Percentiles rank a stretch among this genome's conserved stretches.
phyloP scores from a whole-genome alignment of 352 stramenopile species.

The Globisporangium takayamanum region DNA sequence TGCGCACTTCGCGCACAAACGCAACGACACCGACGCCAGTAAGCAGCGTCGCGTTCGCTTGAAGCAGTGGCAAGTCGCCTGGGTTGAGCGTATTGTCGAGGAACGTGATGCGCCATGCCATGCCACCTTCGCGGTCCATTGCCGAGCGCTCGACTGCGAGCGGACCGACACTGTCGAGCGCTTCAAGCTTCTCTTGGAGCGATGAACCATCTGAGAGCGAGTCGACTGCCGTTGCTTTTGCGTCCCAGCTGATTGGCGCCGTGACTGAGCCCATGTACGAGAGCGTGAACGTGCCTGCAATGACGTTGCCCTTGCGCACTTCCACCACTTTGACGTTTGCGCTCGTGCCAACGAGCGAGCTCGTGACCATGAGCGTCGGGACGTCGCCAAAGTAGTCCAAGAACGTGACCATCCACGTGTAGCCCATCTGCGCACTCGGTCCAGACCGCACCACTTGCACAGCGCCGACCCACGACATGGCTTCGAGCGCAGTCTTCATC shows the following conservation, averaged over 20 bases:
- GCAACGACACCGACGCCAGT: conserved; percentile 38
- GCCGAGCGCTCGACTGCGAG: conserved; percentile 33
- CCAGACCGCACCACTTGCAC: conserved; percentile 50
- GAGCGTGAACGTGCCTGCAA: conserved; percentile 59
- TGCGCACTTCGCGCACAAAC: conserved; percentile 39
- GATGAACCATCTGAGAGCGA: conserved; percentile 47
- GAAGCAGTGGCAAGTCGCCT: conserved; percentile 47
- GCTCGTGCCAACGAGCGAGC: conserved; percentile 53
- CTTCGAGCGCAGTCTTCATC: conserved; percentile 46
- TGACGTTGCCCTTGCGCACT: conserved; percentile 60
- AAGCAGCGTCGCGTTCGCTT: conserved; percentile 23
- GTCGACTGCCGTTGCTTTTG: conserved; percentile 25
- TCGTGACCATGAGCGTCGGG: conserved; percentile 47
- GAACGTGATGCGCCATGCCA: conserved; percentile 67
- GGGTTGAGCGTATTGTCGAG: conserved; percentile 62
- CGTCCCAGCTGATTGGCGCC: conserved; percentile 40
- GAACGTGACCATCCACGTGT: conserved; percentile 74
- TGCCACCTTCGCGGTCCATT: conserved; percentile 49
- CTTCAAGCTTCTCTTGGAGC: conserved; percentile 67
- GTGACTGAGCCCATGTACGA: conserved; percentile 37
- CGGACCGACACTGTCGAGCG: conserved; percentile 41
- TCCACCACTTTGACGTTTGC: conserved; percentile 51
- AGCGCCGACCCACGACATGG: conserved; percentile 49
- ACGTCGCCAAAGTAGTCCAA: conserved; percentile 66
- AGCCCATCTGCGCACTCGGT: conserved; percentile 52